Base-by-base conservation (phyloP, 2,329 filamentous ascomycete species). In the Neofusicoccum umdonicola region DNA sequence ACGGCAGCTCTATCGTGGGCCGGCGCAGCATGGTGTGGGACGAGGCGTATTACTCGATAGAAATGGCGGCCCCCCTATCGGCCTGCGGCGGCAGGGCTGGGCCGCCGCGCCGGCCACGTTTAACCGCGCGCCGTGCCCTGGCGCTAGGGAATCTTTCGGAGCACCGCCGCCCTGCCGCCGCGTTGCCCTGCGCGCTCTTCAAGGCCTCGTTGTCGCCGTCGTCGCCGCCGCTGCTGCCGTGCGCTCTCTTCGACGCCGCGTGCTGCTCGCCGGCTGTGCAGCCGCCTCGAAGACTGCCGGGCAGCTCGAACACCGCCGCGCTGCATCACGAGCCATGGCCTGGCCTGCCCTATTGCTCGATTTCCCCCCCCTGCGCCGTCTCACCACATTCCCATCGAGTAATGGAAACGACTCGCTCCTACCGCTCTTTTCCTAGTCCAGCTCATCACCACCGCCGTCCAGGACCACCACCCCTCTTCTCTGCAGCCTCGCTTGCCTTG, bases 31-130 rank as follows among this genome's bases (percentile, higher is more conserved):
- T 60, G 56, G 56, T 60, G 56, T 58, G 37, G 47, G n/a, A 52
- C 27, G 44, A 52, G 61, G 47, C 37, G 48, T 17, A 63, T 63
- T 63, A 63, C 61, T 63, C 61, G 61, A 63, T 52, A 56, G 50
- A 63, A 63, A 63, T 54, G 60, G 39, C 47, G 47, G 47, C 39
- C 11, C 37, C 50, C 50, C 51, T 63, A 63, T 63, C 61, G 61
- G 51, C 56, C 56, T 47, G 31, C 41, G 37, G 50, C 17, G 9
- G 22, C 22, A 22, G 22, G 22, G 22, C 22, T 22, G 22, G 22
- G 22, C 22, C 22, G 22, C 22, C 22, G 17, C 19, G 37, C 51
- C 42, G 56, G 41, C 56, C 50, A 52, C 50, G 50, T 52, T 22
- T 37, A 52, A 52, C 6, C 50, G 42, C 27, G 27, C 27, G 27